Evolutionary conservation across 164 flowering plant species (phyloP).

Genomic region (Magnolia officinalis): DNA sequence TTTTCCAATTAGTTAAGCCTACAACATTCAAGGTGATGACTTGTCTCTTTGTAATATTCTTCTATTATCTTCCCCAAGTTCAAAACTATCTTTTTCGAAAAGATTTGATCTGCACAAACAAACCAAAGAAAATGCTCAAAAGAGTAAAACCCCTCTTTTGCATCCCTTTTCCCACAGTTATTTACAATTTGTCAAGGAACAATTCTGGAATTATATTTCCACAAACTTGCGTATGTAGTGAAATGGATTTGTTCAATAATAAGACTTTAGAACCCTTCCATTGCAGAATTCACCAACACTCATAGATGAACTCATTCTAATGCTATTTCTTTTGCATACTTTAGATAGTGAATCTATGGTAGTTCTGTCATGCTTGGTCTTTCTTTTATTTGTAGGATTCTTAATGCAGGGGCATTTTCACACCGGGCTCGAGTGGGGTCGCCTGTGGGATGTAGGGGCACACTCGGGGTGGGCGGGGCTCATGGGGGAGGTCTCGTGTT

Average conservation of each 20-base stretch:
- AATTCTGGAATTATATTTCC: background rate
- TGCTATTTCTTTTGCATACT: background rate
- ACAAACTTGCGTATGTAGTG: background rate
- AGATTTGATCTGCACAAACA: background rate
- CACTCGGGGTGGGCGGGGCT: too few species aligned
- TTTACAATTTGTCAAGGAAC: background rate
- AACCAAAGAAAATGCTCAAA: too few species aligned
- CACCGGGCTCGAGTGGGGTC: too few species aligned
- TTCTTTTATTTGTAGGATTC: too few species aligned
- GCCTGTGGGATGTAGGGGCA: too few species aligned
- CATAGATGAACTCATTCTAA: background rate
- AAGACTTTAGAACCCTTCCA: background rate
- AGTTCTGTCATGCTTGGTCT: too few species aligned
- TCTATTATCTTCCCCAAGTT: background rate
- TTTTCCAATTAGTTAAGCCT: conserved; percentile 54
- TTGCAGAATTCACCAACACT: background rate
- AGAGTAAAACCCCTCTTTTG: too few species aligned
- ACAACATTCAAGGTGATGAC: conserved; percentile 54
- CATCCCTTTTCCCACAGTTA: background rate
- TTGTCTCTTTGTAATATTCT: background rate
- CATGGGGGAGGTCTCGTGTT: too few species aligned
- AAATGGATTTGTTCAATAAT: background rate
- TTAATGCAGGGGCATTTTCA: too few species aligned
- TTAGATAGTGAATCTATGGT: too few species aligned
- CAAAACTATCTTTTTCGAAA: background rate